Percentiles rank a stretch among this genome's conserved stretches.
Evolutionary conservation across 2,329 filamentous ascomycete genomes (phyloP).

Genomic region (Fusarium acutatum): DNA sequence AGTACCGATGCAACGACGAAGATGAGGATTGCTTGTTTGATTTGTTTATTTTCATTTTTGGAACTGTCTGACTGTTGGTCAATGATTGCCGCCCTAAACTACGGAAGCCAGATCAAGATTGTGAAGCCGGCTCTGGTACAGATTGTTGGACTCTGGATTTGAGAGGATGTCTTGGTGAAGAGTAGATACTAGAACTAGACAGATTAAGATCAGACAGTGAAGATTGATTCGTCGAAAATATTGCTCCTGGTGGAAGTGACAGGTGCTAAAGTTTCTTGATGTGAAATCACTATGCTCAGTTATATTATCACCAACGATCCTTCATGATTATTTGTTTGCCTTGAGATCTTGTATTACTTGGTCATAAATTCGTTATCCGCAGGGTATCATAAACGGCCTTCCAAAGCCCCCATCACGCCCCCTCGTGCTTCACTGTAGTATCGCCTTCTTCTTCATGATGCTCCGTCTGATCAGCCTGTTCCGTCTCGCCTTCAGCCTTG

Average conservation of each 20-base stretch:
- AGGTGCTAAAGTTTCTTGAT: background rate
- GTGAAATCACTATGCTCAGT: background rate
- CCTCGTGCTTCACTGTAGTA: slow-evolving; percentile 23
- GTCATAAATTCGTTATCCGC: slow-evolving; percentile 4
- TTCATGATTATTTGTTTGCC: background rate
- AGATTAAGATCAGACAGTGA: background rate
- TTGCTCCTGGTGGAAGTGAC: background rate
- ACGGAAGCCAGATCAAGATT: background rate
- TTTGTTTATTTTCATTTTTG: background rate
- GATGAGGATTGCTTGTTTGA: background rate
- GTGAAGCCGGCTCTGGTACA: background rate
- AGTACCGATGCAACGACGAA: background rate
- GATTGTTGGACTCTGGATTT: background rate
- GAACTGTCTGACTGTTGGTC: background rate
- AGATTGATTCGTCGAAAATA: background rate
- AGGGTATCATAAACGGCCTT: slow-evolving; percentile 32
- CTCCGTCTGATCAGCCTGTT: slow-evolving; percentile 33
- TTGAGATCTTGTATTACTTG: background rate
- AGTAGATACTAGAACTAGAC: background rate
- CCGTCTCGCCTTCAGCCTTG: slow-evolving; percentile 23
- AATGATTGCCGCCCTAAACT: background rate
- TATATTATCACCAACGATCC: background rate
- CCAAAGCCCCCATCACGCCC: slow-evolving; percentile 4
- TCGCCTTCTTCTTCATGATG: slow-evolving; percentile 14
- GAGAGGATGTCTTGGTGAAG: background rate